Base-by-base conservation (phyloP, 2,329 filamentous ascomycete species). In the Penicillium polonicum region DNA sequence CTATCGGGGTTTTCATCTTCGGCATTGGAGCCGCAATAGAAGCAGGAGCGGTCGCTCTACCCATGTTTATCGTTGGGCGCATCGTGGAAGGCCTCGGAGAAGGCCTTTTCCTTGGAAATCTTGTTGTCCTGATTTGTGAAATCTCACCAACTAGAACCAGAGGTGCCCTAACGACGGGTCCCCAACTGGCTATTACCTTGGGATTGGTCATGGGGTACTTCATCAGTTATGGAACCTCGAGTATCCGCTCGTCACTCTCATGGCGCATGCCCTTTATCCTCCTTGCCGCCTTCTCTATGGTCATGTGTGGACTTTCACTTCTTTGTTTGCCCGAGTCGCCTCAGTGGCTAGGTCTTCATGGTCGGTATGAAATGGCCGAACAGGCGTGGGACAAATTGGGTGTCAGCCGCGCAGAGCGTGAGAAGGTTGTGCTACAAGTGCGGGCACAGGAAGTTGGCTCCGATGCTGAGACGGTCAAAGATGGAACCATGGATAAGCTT, bases 101-200 rank as follows among this genome's bases (percentile, higher is more conserved):
- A 62, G 84, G 85, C 0, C 67, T 86, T 1, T 86, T 80, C 62
- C 64, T 88, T 5, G 79, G 80, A n/a, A 84, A 78, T n/a, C 68
- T 83, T 25, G 75, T 78, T 10, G 83, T 86, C 66, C 80, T 87
- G 60, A 83, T 87, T 27, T 82, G 82, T 56, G 85, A 88, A 68
- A 84, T 88, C 17, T 81, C 84, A 1, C 85, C 84, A 0, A 72
- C 78, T 1, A 72, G 70, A 4, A 70, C 74, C 4, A 73, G 85
- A 29, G 85, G 84, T 0, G 72, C 77, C 0, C 66, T 88, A 2
- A 78, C 80, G 0, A 80, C 81, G 0, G 69, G 81, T 4, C 81
- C 83, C 0, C 84, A 87, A 60, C 74, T 86, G 48, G 66, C 83
- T 44, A 77, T 78, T 3, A 80, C 79, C 0, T 48, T 79, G 1